Evolutionary conservation across 371 early-diverging fungal species (phyloP).

Genomic region (Mucor racemosus): DNA sequence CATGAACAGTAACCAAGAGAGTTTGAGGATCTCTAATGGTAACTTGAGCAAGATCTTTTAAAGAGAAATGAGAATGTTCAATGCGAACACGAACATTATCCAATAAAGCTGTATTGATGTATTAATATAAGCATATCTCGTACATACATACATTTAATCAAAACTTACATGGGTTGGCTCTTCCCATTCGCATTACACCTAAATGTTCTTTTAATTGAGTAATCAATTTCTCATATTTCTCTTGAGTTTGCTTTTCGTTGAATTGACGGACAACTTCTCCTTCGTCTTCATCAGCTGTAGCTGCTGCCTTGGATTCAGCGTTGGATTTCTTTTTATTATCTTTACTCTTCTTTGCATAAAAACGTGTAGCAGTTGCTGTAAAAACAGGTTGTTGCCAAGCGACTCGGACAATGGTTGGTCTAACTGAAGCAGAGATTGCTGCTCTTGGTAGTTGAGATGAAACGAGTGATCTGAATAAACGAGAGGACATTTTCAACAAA

Average conservation of each 20-base stretch:
- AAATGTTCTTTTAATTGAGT: conserved; percentile 68
- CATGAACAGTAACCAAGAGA: conserved; percentile 80
- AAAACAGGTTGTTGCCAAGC: conserved; percentile 17
- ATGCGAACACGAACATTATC: conserved; percentile 74
- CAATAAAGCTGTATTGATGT: conserved; percentile 60
- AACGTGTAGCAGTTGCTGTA: conserved; percentile 13
- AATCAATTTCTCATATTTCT: conserved; percentile 52
- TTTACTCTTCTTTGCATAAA: conserved; percentile 46
- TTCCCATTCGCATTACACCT: conserved; percentile 68
- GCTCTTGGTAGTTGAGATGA: conserved; percentile 2
- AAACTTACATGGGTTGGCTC: conserved; percentile 75
- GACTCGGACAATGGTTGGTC: neutral
- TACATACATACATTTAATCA: neutral
- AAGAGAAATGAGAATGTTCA: conserved; percentile 57
- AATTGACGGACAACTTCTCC: conserved; percentile 37
- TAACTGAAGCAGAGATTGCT: neutral
- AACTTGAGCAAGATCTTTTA: conserved; percentile 81
- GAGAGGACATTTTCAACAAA: conserved; percentile 17
- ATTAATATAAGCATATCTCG: neutral
- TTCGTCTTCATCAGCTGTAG: conserved; percentile 32
- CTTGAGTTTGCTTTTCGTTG: conserved; percentile 46
- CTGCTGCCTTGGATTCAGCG: conserved; percentile 11
- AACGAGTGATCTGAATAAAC: conserved; percentile 14
- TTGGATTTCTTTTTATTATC: conserved; percentile 41
- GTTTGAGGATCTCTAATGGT: conserved; percentile 88